Percentiles rank a stretch among this genome's conserved stretches.
These are phyloP conservation scores for Calonectria multiphialidica DNA, from an alignment of 2,329 filamentous ascomycete species.

Conservation along the genomic window DNA sequence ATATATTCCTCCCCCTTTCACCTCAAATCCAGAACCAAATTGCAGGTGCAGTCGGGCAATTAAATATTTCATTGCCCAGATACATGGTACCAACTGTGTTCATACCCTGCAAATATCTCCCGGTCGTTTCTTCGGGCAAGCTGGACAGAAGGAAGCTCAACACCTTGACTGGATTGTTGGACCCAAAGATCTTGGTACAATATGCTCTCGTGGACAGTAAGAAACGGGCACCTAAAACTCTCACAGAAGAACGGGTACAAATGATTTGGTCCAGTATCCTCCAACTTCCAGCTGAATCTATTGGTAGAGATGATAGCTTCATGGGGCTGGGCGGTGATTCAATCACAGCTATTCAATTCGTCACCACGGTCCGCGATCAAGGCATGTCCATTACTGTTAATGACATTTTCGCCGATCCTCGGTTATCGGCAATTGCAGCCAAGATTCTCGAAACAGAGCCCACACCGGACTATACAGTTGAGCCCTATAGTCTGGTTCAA, in stretches of 20 bases:
- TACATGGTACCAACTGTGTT: not conserved
- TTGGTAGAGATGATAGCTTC: slow-evolving; percentile 56
- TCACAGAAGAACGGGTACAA: slow-evolving; percentile 40
- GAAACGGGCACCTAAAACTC: slow-evolving; percentile 6
- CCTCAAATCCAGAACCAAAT: not conserved
- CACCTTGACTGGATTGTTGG: not conserved
- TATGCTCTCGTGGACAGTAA: not conserved
- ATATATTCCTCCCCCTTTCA: not conserved
- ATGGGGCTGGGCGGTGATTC: too few relatives aligned
- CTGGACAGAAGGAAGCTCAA: slow-evolving; percentile 10
- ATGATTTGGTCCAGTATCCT: slow-evolving; percentile 53
- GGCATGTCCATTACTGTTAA: slow-evolving; percentile 42
- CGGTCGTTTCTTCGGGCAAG: slow-evolving; percentile 1
- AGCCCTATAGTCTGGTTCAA: not conserved
- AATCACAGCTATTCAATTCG: slow-evolving; percentile 39
- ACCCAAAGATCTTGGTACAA: not conserved
- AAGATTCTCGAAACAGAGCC: slow-evolving; percentile 25
- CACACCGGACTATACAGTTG: not conserved
- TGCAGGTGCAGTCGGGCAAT: slow-evolving; percentile 6
- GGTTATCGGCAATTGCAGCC: not conserved
- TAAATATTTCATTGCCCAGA: not conserved
- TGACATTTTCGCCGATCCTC: slow-evolving; percentile 52
- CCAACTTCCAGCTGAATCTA: slow-evolving; percentile 33
- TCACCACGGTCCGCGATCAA: not conserved
- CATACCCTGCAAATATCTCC: not conserved